Conservation (phyloP, 108 stramenopile species). For the Nannochloropsis salina region DNA sequence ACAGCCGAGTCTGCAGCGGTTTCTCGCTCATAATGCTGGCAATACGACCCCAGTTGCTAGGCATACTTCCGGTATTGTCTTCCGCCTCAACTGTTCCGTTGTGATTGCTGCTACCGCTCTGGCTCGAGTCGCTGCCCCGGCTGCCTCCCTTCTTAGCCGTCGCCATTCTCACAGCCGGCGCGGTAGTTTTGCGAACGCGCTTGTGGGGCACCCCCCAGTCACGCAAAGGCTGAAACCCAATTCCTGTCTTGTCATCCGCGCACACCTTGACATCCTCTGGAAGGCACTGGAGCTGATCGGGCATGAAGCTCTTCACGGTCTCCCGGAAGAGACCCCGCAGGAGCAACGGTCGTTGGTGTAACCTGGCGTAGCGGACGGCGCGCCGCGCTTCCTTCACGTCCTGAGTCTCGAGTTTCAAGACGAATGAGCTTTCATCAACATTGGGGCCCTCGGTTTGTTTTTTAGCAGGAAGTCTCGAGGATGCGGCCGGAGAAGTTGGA, state of each 20-base stretch:
- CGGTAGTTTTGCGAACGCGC: neutral
- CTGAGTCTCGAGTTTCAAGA: neutral
- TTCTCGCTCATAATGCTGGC: neutral
- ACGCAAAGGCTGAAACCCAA: neutral
- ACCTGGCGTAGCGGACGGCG: neutral
- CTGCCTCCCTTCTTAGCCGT: no score
- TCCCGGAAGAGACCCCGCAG: neutral
- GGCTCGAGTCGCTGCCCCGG: neutral
- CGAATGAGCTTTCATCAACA: neutral
- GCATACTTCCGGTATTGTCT: neutral
- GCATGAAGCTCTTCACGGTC: neutral
- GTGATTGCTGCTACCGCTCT: neutral
- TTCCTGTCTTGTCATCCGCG: neutral
- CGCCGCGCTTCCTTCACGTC: neutral
- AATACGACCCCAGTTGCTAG: constrained; percentile 4
- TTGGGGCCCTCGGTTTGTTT: neutral
- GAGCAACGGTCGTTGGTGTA: neutral
- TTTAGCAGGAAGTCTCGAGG: neutral
- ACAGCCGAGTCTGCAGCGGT: neutral
- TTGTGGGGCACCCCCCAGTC: neutral
- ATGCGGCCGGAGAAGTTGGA: neutral
- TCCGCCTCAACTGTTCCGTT: neutral
- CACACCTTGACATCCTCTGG: neutral
- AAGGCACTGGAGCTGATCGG: neutral
- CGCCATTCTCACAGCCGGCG: neutral